phyloP scores from a whole-genome alignment of 331 rosid genomes.

The Stylosanthes scabra region DNA sequence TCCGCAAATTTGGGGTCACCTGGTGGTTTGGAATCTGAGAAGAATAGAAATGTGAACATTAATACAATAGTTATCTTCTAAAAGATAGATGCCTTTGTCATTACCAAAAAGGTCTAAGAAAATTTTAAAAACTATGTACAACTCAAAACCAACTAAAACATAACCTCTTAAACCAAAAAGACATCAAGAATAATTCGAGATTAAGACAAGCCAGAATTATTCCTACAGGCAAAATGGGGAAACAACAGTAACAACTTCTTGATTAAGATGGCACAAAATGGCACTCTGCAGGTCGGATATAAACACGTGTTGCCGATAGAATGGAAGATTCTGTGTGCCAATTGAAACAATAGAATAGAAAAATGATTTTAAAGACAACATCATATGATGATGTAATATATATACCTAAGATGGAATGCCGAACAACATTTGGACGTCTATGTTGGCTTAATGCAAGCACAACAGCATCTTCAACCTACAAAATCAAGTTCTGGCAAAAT shows the following conservation, averaged over 20 bases:
- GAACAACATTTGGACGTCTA: slow-evolving; percentile 59
- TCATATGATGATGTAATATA: not conserved
- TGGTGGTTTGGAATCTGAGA: slow-evolving; percentile 66
- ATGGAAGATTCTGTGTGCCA: not conserved
- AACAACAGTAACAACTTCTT: not conserved
- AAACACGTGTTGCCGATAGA: not conserved
- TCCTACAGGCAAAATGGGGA: not conserved
- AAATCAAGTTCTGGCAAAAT: slow-evolving; percentile 11
- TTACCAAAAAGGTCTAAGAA: not conserved
- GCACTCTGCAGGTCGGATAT: not conserved
- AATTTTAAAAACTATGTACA: not conserved
- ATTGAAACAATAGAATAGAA: not conserved
- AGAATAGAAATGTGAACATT: slow-evolving; percentile 34
- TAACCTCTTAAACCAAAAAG: not conserved
- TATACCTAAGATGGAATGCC: slow-evolving; percentile 57
- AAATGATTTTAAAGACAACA: not conserved
- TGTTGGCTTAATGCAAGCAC: slow-evolving; percentile 72
- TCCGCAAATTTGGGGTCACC: slow-evolving; percentile 65
- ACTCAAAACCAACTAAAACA: slow-evolving; percentile 6
- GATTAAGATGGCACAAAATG: not conserved
- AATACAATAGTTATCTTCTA: not conserved
- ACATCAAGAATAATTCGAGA: not conserved
- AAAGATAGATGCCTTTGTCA: not conserved
- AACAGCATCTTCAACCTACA: slow-evolving; percentile 85
- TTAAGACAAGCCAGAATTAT: slow-evolving; percentile 4